Evolutionary conservation across 805 yeast genomes (phyloP).

Genomic region (Starmerella sp.): DNA sequence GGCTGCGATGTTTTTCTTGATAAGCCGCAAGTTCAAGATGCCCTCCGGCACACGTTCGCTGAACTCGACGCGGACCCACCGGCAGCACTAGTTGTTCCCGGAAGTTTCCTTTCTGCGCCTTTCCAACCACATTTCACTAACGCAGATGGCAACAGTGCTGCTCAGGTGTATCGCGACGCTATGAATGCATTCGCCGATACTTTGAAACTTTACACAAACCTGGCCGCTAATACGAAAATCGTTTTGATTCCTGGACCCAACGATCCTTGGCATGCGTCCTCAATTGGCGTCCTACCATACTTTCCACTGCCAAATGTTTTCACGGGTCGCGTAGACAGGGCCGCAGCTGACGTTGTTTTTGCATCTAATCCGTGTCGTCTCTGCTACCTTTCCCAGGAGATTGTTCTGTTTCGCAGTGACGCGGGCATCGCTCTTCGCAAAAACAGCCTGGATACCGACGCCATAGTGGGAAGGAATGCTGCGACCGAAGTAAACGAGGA

Average conservation of each 20-base stretch:
- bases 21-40: conserved; percentile 46
- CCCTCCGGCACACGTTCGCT: conserved; percentile 50
- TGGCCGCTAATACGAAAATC: conserved; percentile 45
- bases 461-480: neutral
- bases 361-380: conserved; percentile 71
- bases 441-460: conserved; percentile 39
- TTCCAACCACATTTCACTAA: conserved; percentile 34
- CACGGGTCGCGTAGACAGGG: conserved; percentile 52
- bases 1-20: conserved; percentile 70
- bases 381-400: conserved; percentile 73
- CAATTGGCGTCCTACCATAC: conserved; percentile 57
- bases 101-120: conserved; percentile 66
- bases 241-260: conserved; percentile 78
- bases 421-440: conserved; percentile 58
- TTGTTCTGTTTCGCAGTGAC: conserved; percentile 64
- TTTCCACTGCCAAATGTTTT: conserved; percentile 59
- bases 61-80: conserved; percentile 50
- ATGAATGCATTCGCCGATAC: conserved; percentile 67
- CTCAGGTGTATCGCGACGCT: conserved; percentile 40
- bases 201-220: conserved; percentile 45
- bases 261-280: conserved; percentile 88
- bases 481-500: neutral
- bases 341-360: conserved; percentile 43
- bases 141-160: conserved; percentile 34
- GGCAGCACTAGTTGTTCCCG: conserved; percentile 61